Evolutionary conservation across 2,329 filamentous ascomycete species (phyloP), one percentile per base, ranked within the genome.

Genomic region (Paramyrothecium roridum): DNA sequence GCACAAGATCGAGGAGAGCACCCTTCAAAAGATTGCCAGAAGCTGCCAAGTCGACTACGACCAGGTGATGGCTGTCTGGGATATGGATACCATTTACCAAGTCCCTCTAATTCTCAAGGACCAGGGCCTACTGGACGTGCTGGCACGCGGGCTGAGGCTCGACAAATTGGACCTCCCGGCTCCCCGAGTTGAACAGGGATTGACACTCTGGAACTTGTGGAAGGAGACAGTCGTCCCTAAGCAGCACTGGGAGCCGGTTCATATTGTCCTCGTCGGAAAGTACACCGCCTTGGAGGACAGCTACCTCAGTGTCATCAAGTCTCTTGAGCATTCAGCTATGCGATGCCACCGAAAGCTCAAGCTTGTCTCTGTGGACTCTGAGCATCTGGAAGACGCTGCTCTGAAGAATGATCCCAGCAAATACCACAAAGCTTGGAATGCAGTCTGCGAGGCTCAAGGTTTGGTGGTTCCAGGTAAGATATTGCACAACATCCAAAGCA

Each of bases 251-350:
- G 80, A 83, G 55, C 80, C 82, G 1, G 87, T 98, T 56, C 82
- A 82, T 45, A 96, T 99, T 69, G 91, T 86, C 10, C 79, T 99
- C 13, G 93, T 98, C 12, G 95, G 95, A 63, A 98, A 98, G 75
- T 99, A 99, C 71, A 87, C 87, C 21, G 84, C 85, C 53, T 84
- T 93, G 3, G 86, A 92, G 54, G 93, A 98, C 71, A 88, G 90
- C 4, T 98, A 97, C 67, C 81, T 96, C 50, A 89, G 85, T 48
- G 87, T 96, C 47, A 81, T 85, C 70, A 97, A 97, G 75, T 86
- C 92, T 0, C 81, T 98, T 3, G 93, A 98, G 74, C 93, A 98
- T 73, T 85, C 90, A 2, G 87, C 93, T 6, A 97, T 98, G 93
- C 85, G 84, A 57, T 95, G 92, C 73, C 80, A 82, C 52, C 84